Evolutionary conservation across 805 yeast species (phyloP), one percentile per base, ranked within the genome.

Genomic region (Candida nemodendra): DNA sequence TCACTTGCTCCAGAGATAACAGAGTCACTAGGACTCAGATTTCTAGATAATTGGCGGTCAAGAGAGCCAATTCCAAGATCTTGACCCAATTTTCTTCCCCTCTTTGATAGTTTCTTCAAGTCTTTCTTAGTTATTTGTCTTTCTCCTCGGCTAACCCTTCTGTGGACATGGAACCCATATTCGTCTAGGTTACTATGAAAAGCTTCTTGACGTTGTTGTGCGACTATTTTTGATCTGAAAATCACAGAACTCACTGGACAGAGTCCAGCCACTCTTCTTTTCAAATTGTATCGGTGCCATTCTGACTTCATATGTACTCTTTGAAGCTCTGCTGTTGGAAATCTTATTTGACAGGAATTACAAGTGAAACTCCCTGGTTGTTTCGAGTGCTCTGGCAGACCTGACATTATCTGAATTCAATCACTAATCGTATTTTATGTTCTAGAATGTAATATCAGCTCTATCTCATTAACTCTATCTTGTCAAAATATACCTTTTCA

Each of bases 251-350:
- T 39, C 21, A 89, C 78, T 2, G 95, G 81, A 5, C 84, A 78
- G 38, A 89, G 64, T n/a, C 75, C 73, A 1, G 96, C 96, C 16
- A 93, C 96, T 49, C 96, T 74, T 64, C 99, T 79, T 59, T 93
- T 93, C 56, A 93, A 71, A 54, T 93, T 93, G 62, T 93, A 93
- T 47, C 99, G 75, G 57, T 93, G 99, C 99, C 98, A 93, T 38
- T 93, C 99, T 2, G 96, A 81, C 61, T 86, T 88, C 99, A 93
- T 93, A 59, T 93, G 99, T 44, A 74, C 74, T 46, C 98, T 74
- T 66, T 93, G 99, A 39, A 82, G 71, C 47, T 84, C 95, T 9
- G 95, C 83, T 27, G 81, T 72, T 23, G 82, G 78, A 54, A 93
- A 91, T 38, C 79, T 78, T 46, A 88, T 79, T 15, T 79, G 81